phyloP scores from a whole-genome alignment of 1,139 yeast species.

The Zhuliangozyma parablackwelliae region DNA sequence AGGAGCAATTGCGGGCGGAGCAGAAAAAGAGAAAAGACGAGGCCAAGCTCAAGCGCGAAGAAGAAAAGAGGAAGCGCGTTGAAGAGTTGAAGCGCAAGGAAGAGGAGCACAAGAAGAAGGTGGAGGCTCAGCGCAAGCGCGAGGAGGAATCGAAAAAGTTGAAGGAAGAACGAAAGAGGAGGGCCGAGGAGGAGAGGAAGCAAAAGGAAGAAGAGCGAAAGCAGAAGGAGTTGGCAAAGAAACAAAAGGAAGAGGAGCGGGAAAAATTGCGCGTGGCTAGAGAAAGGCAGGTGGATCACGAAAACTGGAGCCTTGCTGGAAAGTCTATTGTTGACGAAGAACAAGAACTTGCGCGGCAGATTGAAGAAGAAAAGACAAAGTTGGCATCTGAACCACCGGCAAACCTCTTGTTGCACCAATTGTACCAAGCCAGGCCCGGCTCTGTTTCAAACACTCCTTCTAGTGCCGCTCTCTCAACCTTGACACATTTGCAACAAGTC shows the following conservation, averaged over 20 bases:
- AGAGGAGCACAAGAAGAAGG: slow-evolving; percentile 39
- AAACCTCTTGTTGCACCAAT: slow-evolving; percentile 31
- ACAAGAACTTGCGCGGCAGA: slow-evolving; percentile 2
- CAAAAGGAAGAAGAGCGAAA: slow-evolving; percentile 44
- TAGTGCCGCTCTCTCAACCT: too few species aligned
- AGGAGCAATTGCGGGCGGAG: slow-evolving; percentile 39
- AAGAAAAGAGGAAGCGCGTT: slow-evolving; percentile 44
- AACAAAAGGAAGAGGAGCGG: slow-evolving; percentile 37
- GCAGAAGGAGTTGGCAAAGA: slow-evolving; percentile 38
- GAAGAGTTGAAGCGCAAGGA: slow-evolving; percentile 42
- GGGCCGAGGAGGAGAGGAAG: slow-evolving; percentile 38
- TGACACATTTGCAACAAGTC: too few species aligned
- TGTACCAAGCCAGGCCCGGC: slow-evolving; percentile 30
- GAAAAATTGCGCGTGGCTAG: slow-evolving; percentile 16
- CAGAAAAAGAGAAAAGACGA: slow-evolving; percentile 47
- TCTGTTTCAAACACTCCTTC: slow-evolving; percentile 19
- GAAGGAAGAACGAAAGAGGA: slow-evolving; percentile 45
- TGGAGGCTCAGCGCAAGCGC: slow-evolving; percentile 48
- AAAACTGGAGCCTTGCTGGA: slow-evolving; percentile 19
- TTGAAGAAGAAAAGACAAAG: slow-evolving; percentile 5
- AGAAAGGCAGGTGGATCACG: slow-evolving; percentile 22
- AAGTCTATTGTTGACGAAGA: slow-evolving; percentile 10
- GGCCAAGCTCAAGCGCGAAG: slow-evolving; percentile 46
- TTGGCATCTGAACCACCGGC: slow-evolving; percentile 14
- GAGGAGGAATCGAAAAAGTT: slow-evolving; percentile 40